Percentiles rank a stretch among this genome's conserved stretches.
phyloP scores from a whole-genome alignment of 495 filamentous ascomycete species.

The Pseudoneurospora amorphoporcata region DNA sequence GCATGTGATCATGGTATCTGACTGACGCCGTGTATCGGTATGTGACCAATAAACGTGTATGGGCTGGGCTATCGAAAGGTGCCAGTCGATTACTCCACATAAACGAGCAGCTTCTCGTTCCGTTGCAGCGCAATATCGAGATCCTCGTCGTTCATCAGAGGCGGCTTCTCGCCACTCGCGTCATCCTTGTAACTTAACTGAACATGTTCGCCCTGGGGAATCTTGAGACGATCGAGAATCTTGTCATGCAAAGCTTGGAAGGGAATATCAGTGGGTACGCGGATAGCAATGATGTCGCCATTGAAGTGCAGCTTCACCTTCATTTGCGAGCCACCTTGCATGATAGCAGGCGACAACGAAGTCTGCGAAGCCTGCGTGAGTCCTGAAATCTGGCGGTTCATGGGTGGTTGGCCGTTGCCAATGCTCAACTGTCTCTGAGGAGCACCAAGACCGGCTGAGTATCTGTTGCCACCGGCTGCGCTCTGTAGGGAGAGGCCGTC shows the following conservation, averaged over 20 bases:
- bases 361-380: conserved; percentile 59
- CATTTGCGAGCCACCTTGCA: conserved; percentile 39
- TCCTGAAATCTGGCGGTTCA: conserved; percentile 64
- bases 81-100: conserved; percentile 41
- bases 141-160: conserved; percentile 68
- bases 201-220: conserved; percentile 52
- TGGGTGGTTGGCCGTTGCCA: conserved; percentile 44
- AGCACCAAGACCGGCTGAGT: conserved; percentile 45
- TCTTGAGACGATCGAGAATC: conserved; percentile 64
- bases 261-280: conserved; percentile 69
- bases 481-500: conserved; percentile 61
- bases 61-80: neutral
- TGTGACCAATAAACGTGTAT: neutral
- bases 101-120: conserved; percentile 79
- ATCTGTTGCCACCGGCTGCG: conserved; percentile 48
- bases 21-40: neutral
- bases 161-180: conserved; percentile 58
- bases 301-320: conserved; percentile 94
- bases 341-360: conserved; percentile 40
- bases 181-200: conserved; percentile 84
- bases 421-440: conserved; percentile 45
- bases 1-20: neutral
- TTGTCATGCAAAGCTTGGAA: conserved; percentile 75
- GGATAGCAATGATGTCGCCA: conserved; percentile 83
- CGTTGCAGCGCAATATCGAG: conserved; percentile 67